Base-by-base conservation (phyloP, 331 rosid species). In the Malus hybrid region DNA sequence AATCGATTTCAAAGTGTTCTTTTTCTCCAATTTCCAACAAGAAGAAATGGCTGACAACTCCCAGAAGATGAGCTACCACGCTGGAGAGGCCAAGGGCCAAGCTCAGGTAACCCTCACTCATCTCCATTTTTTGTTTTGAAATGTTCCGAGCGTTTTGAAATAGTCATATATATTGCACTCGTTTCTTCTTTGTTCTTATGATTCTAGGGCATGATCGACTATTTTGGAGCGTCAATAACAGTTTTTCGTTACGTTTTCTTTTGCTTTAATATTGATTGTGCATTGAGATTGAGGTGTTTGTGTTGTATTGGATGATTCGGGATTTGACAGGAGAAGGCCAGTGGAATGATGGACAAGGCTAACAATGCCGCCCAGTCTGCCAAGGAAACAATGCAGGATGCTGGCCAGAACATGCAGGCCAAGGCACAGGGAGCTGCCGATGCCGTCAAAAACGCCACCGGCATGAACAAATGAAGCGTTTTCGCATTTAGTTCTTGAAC, bases 401-500 rank as follows among this genome's bases (percentile, higher is more conserved):
- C 80, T 5, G 87, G 86, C 18, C 72, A 81, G 30, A 88, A 84
- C 61, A 10, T 87, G 74, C 75, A 50, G 82, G 82, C 83, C 5
- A 32, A 81, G 73, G 89, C 92, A 36, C 85, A 81, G 48, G 97
- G 87, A 73, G 94, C 94, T 24, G 85, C 85, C 66, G 92, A 89
- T 2, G 85, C 87, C 11, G 88, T 87, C 69, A 91, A 87, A 86
- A 66, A 89, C 78, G 90, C 93, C n/a, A 86, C 90, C 73, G 91
- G 96, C 53, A 60, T 85, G 77, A 89, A 85, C 84, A 87, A 88
- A 57, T 84, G 78, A 84, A 53, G 77, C 75, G 10, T 18, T 2
- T 52, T 16, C 6, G 4, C 16, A 28, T 52, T 48, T 2, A 9
- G 53, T 46, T 10, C 12, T 10, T 46, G 53, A 10, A 0, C 1